A percentile compares a stretch with the other conserved stretches of the same genome.
Evolutionary conservation across 805 yeast genomes (phyloP).

Genomic region (Wickerhamomyces tratensis): DNA sequence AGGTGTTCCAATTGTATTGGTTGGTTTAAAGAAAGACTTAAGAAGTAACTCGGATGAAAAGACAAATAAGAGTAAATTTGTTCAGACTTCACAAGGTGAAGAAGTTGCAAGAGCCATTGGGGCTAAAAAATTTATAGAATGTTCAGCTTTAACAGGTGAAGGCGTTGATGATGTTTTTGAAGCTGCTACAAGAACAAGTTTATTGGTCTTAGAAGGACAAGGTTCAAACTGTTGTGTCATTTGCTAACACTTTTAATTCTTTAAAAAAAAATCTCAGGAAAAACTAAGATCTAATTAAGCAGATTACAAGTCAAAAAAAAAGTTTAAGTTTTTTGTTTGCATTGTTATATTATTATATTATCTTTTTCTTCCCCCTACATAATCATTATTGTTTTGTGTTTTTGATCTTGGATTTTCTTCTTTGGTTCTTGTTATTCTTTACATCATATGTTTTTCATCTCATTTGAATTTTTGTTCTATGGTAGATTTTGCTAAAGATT

Average conservation of each 20-base stretch:
- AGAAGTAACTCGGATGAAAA: slow-evolving; percentile 55
- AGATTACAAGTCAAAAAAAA: too few relatives aligned
- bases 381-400: too few relatives aligned
- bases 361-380: too few relatives aligned
- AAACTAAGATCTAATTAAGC: too few relatives aligned
- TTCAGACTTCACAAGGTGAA: slow-evolving; percentile 71
- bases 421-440: too few relatives aligned
- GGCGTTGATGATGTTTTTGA: slow-evolving; percentile 99
- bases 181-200: slow-evolving; percentile 90
- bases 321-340: too few relatives aligned
- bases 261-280: slow-evolving; percentile 5
- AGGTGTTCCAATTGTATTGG: slow-evolving; percentile 88
- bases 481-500: too few relatives aligned
- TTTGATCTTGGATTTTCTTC: too few relatives aligned
- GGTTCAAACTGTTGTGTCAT: slow-evolving; percentile 34
- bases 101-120: slow-evolving; percentile 94
- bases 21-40: slow-evolving; percentile 90
- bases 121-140: slow-evolving; percentile 89
- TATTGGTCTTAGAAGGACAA: slow-evolving; percentile 42
- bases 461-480: too few relatives aligned
- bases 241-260: slow-evolving; percentile 5
- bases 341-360: too few relatives aligned
- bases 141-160: slow-evolving; percentile 91
- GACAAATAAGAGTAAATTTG: slow-evolving; percentile 18
- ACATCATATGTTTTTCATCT: too few relatives aligned